These are phyloP conservation scores for Senna tora DNA, from an alignment of 306 rosid genomes.

Conservation along the genomic window DNA sequence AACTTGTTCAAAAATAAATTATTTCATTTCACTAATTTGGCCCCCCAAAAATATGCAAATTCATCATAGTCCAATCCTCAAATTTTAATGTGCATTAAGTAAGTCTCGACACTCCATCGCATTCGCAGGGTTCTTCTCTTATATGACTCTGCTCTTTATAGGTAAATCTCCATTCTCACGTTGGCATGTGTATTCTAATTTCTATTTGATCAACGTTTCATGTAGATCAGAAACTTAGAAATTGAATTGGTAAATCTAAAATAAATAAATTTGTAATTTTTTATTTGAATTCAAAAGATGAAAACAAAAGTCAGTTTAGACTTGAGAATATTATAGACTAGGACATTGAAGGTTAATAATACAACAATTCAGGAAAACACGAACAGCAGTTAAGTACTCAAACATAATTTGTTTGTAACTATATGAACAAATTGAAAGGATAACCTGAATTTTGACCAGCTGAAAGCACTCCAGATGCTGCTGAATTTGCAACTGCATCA, in stretches of 20 bases:
- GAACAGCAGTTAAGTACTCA: constrained; percentile 22
- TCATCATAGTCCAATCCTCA: neutral
- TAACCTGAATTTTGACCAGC: constrained; percentile 83
- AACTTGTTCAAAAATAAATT: neutral
- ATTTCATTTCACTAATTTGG: neutral
- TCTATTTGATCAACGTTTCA: neutral
- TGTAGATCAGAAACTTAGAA: neutral
- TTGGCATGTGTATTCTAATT: neutral
- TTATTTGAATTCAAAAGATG: neutral
- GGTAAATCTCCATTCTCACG: constrained; percentile 8
- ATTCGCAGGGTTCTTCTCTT: constrained; percentile 21
- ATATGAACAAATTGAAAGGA: neutral
- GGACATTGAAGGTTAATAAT: neutral
- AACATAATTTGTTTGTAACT: constrained; percentile 6
- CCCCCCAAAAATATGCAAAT: neutral
- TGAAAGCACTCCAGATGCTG: constrained; percentile 95
- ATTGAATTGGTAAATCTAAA: neutral
- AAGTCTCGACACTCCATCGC: neutral
- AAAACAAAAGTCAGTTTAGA: neutral
- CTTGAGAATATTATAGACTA: neutral
- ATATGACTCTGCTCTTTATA: constrained; percentile 22
- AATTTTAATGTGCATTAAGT: neutral
- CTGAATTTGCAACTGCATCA: constrained; percentile 89
- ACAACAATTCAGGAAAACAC: neutral
- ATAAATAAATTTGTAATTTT: neutral